Evolutionary conservation across 306 rosid species (phyloP), one percentile per base, ranked within the genome.

Genomic region (Canavalia gladiata): DNA sequence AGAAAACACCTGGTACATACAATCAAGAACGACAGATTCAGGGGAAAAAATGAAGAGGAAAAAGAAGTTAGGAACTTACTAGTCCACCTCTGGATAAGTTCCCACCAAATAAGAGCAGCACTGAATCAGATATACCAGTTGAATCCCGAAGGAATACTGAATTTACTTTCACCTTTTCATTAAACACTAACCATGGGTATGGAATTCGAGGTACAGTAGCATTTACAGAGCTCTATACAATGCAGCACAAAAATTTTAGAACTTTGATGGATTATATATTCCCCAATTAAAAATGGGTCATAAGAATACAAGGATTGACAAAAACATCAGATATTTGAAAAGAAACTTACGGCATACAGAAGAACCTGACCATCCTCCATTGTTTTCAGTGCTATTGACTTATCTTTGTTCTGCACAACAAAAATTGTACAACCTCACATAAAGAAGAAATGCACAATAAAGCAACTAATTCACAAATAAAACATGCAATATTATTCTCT

Each of bases 281-380:
- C 59, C 49, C 47, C 76, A 50, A 76, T 70, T n/a, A 77, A 78
- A 85, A 86, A 41, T 25, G 49, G 55, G 68, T 68, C 79, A 77
- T 12, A 51, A 75, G 37, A 72, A 58, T 46, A 74, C 46, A 77
- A 28, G 63, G 66, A 68, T 47, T 64, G 65, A 72, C 66, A 64
- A 66, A 18, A 30, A 63, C 35, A 74, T 74, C 34, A 62, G 49
- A 64, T 62, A 75, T 77, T 77, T 68, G 74, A 68, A 8, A 72
- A 67, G 72, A 84, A 86, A 60, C 94, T 86, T 87, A 96, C 98
- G 76, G 90, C 87, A 84, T 92, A 83, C 42, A 96, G 88, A 85
- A 93, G 97, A 89, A 96, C 98, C 89, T 79, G 99, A 58, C 99
- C 99, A 74, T 96, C 99, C 94, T 96, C 97, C 98, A 96, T 93